A percentile compares a stretch with the other conserved stretches of the same genome.
phyloP scores from a whole-genome alignment of 2,329 filamentous ascomycete genomes.

The Blumeria hordei region DNA sequence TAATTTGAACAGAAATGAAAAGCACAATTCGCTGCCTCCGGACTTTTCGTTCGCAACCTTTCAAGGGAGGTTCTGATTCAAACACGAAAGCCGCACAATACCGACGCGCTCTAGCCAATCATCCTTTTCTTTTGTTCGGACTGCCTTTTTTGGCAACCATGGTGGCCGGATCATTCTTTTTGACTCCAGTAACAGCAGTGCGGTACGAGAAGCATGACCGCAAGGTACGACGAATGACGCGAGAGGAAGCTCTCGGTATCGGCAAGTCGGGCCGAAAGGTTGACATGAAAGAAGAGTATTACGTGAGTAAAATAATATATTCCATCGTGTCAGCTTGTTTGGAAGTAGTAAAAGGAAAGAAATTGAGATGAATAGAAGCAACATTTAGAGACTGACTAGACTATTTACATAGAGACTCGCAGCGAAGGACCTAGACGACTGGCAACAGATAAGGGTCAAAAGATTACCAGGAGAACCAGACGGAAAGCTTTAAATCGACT shows the following conservation, averaged over 20 bases:
- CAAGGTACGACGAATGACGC: constrained; percentile 61
- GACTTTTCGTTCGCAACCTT: constrained; percentile 43
- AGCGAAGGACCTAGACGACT: constrained; percentile 78
- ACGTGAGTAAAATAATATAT: constrained; percentile 30
- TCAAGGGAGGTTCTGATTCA: constrained; percentile 38
- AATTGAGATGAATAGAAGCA: neutral
- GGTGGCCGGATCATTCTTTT: constrained; percentile 73
- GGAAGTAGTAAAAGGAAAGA: neutral
- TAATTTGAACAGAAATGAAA: neutral
- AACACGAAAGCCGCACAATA: constrained; percentile 54
- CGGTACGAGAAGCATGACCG: constrained; percentile 85
- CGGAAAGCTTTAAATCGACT: constrained; percentile 21
- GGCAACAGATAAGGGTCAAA: constrained; percentile 91
- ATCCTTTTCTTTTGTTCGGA: constrained; percentile 81
- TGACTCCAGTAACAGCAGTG: constrained; percentile 81
- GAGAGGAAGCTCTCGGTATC: constrained; percentile 69
- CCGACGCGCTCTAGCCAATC: constrained; percentile 46
- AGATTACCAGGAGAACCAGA: constrained; percentile 76
- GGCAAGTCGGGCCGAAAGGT: constrained; percentile 46
- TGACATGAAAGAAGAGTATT: constrained; percentile 69
- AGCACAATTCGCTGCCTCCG: neutral
- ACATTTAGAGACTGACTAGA: constrained; percentile 2
- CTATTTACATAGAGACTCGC: constrained; percentile 37
- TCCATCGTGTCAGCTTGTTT: too few relatives aligned
- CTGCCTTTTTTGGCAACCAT: constrained; percentile 81